Base-by-base conservation (phyloP, 2,329 filamentous ascomycete species). In the Penicillium corylophilum region DNA sequence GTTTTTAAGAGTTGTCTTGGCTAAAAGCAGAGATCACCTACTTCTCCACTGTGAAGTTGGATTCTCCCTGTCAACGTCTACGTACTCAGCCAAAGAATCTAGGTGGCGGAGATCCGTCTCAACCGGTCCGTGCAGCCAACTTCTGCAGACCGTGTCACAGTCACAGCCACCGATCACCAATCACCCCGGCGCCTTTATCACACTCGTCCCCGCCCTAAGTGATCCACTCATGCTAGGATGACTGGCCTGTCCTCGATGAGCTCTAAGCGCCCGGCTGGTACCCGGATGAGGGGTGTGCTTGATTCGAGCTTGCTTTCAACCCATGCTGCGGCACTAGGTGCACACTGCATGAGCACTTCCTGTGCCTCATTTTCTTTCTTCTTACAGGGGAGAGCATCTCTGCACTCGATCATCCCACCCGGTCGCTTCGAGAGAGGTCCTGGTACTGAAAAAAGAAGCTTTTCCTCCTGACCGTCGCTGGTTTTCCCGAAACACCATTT, bases 101-200 rank as follows among this genome's bases (percentile, higher is more conserved):
- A 22, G 13, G 10, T 24, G 8, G 29, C 26, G 29, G 29, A 38
- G 16, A 31, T 49, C 42, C 44, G 41, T 38, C 39, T 26, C 43
- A 31, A 38, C 36, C 31, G 39, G 56, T 57, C 57, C 56, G 55
- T 63, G 55, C 57, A 58, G 48, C 29, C 10, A 20, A 38, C 45
- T 46, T 46, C 59, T 69, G 67, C 67, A 69, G 53, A 28, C 4
- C 38, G 33, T 46, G 59, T 70, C 68, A 70, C 67, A 69, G 46
- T 71, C 67, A 69, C 67, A 65, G 36, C 50, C 35, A 33, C 49
- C 44, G 10, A 49, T 57, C 58, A 53, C 62, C 62, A 66, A 57
- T 63, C 61, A 56, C 55, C 46, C 41, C 44, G 47, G 51, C 35
- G 48, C 41, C 29, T 46, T 48, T 52, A 50, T 66, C 64, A 61